These are phyloP conservation scores for Rubus idaeus DNA, from an alignment of 306 rosid genomes.

Conservation along the genomic window DNA sequence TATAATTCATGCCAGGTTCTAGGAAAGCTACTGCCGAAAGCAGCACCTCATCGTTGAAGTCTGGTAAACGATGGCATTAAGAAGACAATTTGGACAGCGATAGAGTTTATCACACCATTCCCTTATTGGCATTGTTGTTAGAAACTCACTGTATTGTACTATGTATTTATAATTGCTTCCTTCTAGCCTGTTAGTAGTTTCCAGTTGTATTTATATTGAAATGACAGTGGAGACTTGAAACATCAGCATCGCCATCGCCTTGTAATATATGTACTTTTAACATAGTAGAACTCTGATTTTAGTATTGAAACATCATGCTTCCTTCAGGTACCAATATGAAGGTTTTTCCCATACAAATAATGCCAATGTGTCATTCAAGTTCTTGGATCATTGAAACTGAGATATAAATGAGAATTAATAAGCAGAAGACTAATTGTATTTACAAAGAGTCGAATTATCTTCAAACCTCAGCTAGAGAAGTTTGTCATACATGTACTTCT, in stretches of 20 bases:
- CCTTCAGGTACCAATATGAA: no score
- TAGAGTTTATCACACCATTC: slow-evolving; percentile 4
- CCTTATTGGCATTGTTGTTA: slow-evolving; percentile 24
- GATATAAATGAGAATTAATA: no score
- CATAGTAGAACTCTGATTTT: slow-evolving; percentile 8
- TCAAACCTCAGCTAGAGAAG: no score
- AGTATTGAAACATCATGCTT: no score
- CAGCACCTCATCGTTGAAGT: slow-evolving; percentile 61
- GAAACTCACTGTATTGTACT: slow-evolving; percentile 30
- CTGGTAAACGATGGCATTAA: slow-evolving; percentile 71
- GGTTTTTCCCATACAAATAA: no score
- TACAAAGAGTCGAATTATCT: background rate
- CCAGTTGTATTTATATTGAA: slow-evolving; percentile 37
- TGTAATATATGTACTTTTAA: slow-evolving; percentile 30
- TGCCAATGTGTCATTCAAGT: background rate
- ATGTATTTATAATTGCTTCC: slow-evolving; percentile 10
- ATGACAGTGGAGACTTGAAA: slow-evolving; percentile 41
- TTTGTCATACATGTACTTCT: background rate
- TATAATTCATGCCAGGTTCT: slow-evolving; percentile 48
- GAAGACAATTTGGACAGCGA: slow-evolving; percentile 20
- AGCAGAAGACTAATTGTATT: background rate
- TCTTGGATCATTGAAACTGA: no score
- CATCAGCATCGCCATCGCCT: slow-evolving; percentile 6
- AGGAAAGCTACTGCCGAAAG: slow-evolving; percentile 40
- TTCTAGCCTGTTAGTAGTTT: slow-evolving; percentile 23